phyloP scores from a whole-genome alignment of 2,329 filamentous ascomycete genomes.

The Aureobasidium subglaciale region DNA sequence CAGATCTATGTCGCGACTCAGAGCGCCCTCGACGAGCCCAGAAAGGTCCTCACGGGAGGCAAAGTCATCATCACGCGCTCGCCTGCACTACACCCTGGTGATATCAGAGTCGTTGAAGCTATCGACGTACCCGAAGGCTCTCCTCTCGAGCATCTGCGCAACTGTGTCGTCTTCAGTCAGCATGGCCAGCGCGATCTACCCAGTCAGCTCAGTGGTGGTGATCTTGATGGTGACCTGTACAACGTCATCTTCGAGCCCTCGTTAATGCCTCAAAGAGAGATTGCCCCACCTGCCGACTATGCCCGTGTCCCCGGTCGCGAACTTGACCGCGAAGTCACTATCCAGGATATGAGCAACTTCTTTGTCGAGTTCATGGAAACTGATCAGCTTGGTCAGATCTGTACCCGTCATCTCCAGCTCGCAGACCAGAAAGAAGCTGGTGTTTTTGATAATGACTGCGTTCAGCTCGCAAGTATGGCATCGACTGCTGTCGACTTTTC shows the following conservation, averaged over 20 bases:
- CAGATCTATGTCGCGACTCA: conserved; percentile 62
- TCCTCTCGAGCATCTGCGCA: conserved; percentile 55
- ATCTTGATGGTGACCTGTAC: conserved; percentile 77
- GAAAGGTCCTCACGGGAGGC: conserved; percentile 30
- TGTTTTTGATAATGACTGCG: conserved; percentile 1
- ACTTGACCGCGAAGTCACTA: conserved; percentile 53
- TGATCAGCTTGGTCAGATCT: conserved; percentile 37
- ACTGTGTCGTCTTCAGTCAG: conserved; percentile 73
- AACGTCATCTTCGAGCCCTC: conserved; percentile 66
- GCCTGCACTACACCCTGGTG: conserved; percentile 74
- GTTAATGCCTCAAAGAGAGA: conserved; percentile 37
- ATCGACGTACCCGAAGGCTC: conserved; percentile 52
- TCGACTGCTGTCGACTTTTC: conserved; percentile 33
- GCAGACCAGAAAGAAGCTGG: conserved; percentile 29
- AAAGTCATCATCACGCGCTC: conserved; percentile 64
- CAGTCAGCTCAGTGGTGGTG: conserved; percentile 71
- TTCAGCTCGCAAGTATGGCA: conserved; percentile 33
- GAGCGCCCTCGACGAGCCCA: conserved; percentile 25
- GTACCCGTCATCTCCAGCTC: conserved; percentile 34
- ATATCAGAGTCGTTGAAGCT: conserved; percentile 61
- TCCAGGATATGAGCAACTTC: conserved; percentile 67
- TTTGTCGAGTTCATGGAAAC: conserved; percentile 70
- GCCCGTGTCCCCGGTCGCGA: conserved; percentile 49
- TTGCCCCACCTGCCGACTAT: conserved; percentile 62
- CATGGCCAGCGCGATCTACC: conserved; percentile 66